Percentiles rank a stretch among this genome's conserved stretches.
phyloP scores from a whole-genome alignment of 73 alveolate genomes.

The Paramecium caudatum region DNA sequence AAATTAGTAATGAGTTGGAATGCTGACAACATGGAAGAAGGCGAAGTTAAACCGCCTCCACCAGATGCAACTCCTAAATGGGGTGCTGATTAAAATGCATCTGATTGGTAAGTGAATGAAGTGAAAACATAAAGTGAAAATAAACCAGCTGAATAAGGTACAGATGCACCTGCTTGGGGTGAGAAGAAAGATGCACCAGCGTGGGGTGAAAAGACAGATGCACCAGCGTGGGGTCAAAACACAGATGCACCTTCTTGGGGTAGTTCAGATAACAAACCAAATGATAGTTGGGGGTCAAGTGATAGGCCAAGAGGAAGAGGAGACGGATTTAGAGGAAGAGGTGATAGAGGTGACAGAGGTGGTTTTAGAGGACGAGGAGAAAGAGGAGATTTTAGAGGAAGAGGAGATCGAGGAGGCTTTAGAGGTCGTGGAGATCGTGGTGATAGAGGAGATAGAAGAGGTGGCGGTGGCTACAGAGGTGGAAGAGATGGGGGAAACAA shows the following conservation, averaged over 20 bases:
- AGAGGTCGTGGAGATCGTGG: constrained; percentile 50
- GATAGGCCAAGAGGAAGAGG: constrained; percentile 53
- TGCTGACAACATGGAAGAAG: background rate
- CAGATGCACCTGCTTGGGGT: constrained; percentile 21
- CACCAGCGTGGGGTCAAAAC: constrained; percentile 16
- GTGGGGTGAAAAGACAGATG: background rate
- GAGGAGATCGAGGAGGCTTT: constrained; percentile 44
- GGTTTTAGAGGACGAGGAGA: constrained; percentile 61
- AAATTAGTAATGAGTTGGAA: constrained; percentile 33
- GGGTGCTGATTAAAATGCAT: constrained; percentile 12
- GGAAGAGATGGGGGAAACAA: constrained; percentile 42
- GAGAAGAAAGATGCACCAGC: background rate
- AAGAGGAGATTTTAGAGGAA: background rate
- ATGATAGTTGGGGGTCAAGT: constrained; percentile 3
- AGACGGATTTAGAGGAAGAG: constrained; percentile 36
- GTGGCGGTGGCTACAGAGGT: constrained; percentile 46
- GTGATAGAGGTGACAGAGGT: constrained; percentile 19
- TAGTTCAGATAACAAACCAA: background rate
- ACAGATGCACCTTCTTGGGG: constrained; percentile 25
- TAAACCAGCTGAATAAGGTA: background rate
- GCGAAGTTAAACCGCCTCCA: constrained; percentile 41
- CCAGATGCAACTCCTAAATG: constrained; percentile 17
- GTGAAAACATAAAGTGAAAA: constrained; percentile 40
- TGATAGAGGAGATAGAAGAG: constrained; percentile 27
- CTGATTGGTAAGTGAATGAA: constrained; percentile 13